Evolutionary conservation across 1,284 basidiomycete genomes (phyloP).

Genomic region (Rhodotorula glutinis): DNA sequence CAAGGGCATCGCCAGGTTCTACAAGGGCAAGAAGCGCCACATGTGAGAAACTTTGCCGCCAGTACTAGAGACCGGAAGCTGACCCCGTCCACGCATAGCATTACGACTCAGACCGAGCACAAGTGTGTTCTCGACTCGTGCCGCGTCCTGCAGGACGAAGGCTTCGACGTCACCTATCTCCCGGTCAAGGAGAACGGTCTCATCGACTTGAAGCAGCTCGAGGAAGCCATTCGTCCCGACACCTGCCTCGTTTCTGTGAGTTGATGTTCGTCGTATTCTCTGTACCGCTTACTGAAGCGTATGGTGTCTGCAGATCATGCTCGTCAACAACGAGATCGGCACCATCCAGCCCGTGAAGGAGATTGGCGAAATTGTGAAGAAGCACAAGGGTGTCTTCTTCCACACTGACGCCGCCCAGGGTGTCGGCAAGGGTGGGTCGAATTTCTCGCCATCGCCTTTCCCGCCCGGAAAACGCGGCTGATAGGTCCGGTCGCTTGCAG

Average conservation of each 20-base stretch:
- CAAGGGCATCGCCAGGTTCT: slow-evolving; percentile 92
- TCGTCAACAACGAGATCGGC: slow-evolving; percentile 99
- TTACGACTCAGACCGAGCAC: slow-evolving; percentile 67
- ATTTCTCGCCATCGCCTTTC: not conserved
- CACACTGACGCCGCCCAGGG: slow-evolving; percentile 99
- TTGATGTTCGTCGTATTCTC: not conserved
- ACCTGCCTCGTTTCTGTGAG: slow-evolving; percentile 74
- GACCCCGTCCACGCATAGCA: slow-evolving; percentile 52
- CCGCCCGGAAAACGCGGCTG: not conserved
- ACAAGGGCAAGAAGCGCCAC: slow-evolving; percentile 79
- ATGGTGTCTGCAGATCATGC: slow-evolving; percentile 67
- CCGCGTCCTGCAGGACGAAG: slow-evolving; percentile 89
- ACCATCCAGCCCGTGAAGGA: slow-evolving; percentile 97
- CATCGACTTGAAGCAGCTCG: slow-evolving; percentile 70
- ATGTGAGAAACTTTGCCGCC: slow-evolving; percentile 53
- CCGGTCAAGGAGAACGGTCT: slow-evolving; percentile 87
- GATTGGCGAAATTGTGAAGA: slow-evolving; percentile 76
- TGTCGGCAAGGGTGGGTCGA: slow-evolving; percentile 56
- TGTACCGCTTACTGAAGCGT: no score
- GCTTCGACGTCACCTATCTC: slow-evolving; percentile 96
- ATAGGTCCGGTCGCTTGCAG: not conserved
- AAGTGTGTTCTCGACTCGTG: slow-evolving; percentile 99
- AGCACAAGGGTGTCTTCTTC: slow-evolving; percentile 84
- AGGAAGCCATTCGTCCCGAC: slow-evolving; percentile 78
- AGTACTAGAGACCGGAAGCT: not conserved